Evolutionary conservation across 108 stramenopile species (phyloP), one percentile per base, ranked within the genome.

Genomic region (Epithemia pelagica): DNA sequence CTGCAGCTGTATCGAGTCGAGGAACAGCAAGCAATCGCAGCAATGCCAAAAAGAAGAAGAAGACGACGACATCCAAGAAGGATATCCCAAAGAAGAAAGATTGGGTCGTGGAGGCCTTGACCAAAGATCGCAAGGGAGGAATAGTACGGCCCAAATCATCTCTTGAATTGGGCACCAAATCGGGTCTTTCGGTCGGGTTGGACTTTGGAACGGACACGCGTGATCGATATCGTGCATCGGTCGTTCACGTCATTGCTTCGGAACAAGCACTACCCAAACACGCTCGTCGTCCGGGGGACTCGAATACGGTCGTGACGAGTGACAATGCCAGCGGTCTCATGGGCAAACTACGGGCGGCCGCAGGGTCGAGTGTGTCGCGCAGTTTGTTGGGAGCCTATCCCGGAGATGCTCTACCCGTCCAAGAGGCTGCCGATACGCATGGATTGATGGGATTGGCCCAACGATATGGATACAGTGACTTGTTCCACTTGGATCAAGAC

Each of bases 381-480:
- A 77, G 64, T 56, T 32, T 82, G 23, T 66, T 86, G 0, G 91
- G 91, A 28, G 91, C 91, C 2, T 92, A 92, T 73, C 91, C 91
- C 0, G 88, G 85, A 31, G 91, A 92, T 73, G 88, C 84, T 26
- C 70, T 77, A 0, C 79, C 88, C 1, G 79, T 84, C 52, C 63
- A 73, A 56, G 86, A 89, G 60, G 88, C 88, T 31, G 86, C 79
- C 0, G 64, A 72, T 64, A 32, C 76, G 53, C 53, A 59, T 32
- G 91, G 91, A 1, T 61, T 92, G 21, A 27, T 73, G 31, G 75
- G 72, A 1, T 64, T 89, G 23, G 91, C 88, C 23, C 25, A 64
- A 33, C 74, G 71, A 52, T 92, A 92, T 68, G 91, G 91, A 28
- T 92, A 89, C 64, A 88, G 86, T 23, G 81, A 88, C 57, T 88